Conservation (phyloP, 805 yeast genomes). For the Sugiyamaella americana region DNA sequence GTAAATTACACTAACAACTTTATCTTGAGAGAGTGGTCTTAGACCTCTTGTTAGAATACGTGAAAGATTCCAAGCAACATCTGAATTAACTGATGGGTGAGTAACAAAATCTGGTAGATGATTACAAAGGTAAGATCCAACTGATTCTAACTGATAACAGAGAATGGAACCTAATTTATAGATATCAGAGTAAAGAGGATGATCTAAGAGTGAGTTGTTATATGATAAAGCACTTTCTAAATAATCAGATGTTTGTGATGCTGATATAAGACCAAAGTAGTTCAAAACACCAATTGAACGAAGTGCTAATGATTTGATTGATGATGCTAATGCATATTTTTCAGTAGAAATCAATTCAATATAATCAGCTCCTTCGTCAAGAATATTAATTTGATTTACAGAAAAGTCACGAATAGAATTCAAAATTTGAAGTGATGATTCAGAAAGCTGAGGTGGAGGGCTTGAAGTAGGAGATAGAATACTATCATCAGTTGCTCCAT, state of each 20-base stretch:
- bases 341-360: constrained; percentile 46
- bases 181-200: constrained; percentile 44
- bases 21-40: constrained; percentile 67
- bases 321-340: constrained; percentile 45
- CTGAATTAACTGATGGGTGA: constrained; percentile 43
- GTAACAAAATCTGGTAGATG: constrained; percentile 40
- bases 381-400: constrained; percentile 37
- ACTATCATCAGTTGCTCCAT: not conserved
- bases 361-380: constrained; percentile 55
- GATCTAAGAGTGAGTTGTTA: constrained; percentile 48
- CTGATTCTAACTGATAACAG: constrained; percentile 30
- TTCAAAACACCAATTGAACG: constrained; percentile 59
- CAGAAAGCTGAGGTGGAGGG: too few species aligned
- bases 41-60: constrained; percentile 59
- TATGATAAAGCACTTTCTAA: constrained; percentile 49
- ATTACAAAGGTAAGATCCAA: constrained; percentile 30
- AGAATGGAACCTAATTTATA: constrained; percentile 53
- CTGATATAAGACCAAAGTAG: constrained; percentile 40
- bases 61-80: constrained; percentile 48
- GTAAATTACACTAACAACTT: constrained; percentile 77
- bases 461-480: too few species aligned
- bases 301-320: constrained; percentile 49
- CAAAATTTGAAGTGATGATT: constrained; percentile 15
- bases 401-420: constrained; percentile 24
- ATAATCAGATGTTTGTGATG: constrained; percentile 39